Evolutionary conservation across 2,329 filamentous ascomycete species (phyloP), one percentile per base, ranked within the genome.

Genomic region (Stemphylium lycopersici): DNA sequence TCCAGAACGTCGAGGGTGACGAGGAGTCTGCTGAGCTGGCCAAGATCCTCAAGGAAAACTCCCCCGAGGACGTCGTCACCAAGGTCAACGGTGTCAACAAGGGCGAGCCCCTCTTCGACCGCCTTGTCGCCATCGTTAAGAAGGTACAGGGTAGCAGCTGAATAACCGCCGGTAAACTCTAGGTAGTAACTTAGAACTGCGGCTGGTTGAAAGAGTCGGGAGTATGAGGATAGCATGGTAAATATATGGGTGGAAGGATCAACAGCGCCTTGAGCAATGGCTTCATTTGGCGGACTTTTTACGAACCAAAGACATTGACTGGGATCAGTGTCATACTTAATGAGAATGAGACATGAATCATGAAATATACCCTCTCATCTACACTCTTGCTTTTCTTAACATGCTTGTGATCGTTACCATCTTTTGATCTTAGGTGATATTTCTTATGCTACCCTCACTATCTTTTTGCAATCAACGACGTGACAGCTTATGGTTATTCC

Each of bases 1-100:
- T 98, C 87, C 93, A 97, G 80, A 91, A 96, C 68, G 90, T 97
- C 51, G 86, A 93, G 66, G 92, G 87, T 11, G 95, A 99, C 61
- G 90, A 96, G 0, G 95, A 98, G 84, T 96, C 90, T 61, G 82
- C 80, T 63, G 88, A 96, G 78, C 84, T 99, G 10, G 90, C 91
- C 69, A 87, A 90, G 80, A 91, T 96, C 72, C 89, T 99, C 80
- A 86, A 89, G 57, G 83, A 87, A 59, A 84, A 89, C 70, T 81
- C 82, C 2, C 81, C 93, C 12, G 87, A 90, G 65, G 87, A 89
- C 1, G 90, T 93, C 7, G 90, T 93, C 40, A 80, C 82, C 73
- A 85, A 93, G 77, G 84, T 99, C 60, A 96, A 90, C 65, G 92
- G 92, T 36, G 82, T 99, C 52, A 86, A 91, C 67, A 79, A 86